Base-by-base conservation (phyloP, 768 basidiomycete genomes). In the Rhodotorula sphaerocarpa region DNA sequence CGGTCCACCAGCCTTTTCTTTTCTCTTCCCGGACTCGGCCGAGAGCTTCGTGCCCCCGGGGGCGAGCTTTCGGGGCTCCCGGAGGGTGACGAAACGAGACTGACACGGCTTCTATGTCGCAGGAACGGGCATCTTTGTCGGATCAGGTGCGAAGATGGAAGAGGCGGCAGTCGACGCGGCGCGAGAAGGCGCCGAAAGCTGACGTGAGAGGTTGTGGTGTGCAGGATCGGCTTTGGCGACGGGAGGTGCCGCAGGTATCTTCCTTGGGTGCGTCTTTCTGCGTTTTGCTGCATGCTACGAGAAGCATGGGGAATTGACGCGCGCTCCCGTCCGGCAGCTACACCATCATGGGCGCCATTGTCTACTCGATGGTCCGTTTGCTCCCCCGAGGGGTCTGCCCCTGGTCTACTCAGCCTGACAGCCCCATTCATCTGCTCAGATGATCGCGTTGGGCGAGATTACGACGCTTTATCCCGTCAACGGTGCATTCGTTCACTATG, bases 401-500 rank as follows among this genome's bases (percentile, higher is more conserved):
- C 5, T 7, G 18, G 20, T 23, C 14, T 7, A 47, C 46, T 28
- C 25, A 18, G 5, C 4, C 45, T 18, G 31, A 41, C 41, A 16
- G 41, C 31, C 16, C 25, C 12, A 6, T 21, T 21, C 14, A 5
- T 18, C 16, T 27, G 2, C n/a, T 5, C 30, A n/a, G 28, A 69
- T 69, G 67, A 60, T 69, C 27, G 57, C 62, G 0, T 59, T 73
- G 21, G 70, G 72, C 33, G 70, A 63, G 44, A 70, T 77, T 73
- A 74, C 73, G 4, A 70, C 75, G 6, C 59, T 75, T 33, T 75
- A 67, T 68, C 77, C 76, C 5, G 72, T 78, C 14, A 51, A 72
- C 55, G 63, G 77, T 64, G 61, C 74, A 53, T 77, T 79, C 67
- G 79, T 79, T 21, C 75, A 79, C 45, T 79, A 82, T 53, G 79